A percentile compares a stretch with the other conserved stretches of the same genome.
phyloP scores from a whole-genome alignment of 2,329 filamentous ascomycete species.

The Sphaerulina musiva region DNA sequence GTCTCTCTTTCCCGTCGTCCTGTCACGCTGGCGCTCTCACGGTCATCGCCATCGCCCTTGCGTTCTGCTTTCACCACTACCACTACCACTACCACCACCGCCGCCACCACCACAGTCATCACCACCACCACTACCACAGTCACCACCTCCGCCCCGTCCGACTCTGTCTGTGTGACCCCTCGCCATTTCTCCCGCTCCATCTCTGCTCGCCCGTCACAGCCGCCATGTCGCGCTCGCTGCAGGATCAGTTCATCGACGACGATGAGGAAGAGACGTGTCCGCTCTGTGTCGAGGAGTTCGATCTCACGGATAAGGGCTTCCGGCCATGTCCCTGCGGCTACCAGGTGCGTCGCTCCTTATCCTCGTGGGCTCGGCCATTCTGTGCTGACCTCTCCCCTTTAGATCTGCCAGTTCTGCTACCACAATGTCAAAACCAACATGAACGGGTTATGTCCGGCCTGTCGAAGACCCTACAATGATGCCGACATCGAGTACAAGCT shows the following conservation, averaged over 20 bases:
- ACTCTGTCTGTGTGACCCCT: neutral
- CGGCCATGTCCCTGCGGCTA: constrained; percentile 95
- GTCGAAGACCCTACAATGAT: constrained; percentile 89
- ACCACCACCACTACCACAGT: neutral
- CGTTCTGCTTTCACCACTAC: neutral
- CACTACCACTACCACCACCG: neutral
- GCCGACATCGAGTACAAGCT: constrained; percentile 96
- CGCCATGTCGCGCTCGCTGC: constrained; percentile 44
- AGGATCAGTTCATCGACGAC: constrained; percentile 51
- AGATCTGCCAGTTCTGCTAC: constrained; percentile 99
- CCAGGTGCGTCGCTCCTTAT: constrained; percentile 58
- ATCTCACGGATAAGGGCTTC: constrained; percentile 95
- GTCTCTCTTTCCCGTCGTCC: neutral
- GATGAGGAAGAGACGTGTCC: constrained; percentile 62
- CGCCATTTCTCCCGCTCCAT: constrained; percentile 9
- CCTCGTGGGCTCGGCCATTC: neutral
- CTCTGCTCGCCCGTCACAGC: neutral
- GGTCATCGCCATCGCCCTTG: neutral
- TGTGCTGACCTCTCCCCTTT: constrained; percentile 14
- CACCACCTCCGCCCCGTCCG: neutral
- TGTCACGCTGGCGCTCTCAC: neutral
- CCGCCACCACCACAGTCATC: neutral
- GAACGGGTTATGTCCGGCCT: constrained; percentile 96
- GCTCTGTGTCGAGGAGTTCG: constrained; percentile 97
- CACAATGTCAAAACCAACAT: constrained; percentile 99